Conservation (phyloP, 306 rosid genomes). For the Medicago truncatula region DNA sequence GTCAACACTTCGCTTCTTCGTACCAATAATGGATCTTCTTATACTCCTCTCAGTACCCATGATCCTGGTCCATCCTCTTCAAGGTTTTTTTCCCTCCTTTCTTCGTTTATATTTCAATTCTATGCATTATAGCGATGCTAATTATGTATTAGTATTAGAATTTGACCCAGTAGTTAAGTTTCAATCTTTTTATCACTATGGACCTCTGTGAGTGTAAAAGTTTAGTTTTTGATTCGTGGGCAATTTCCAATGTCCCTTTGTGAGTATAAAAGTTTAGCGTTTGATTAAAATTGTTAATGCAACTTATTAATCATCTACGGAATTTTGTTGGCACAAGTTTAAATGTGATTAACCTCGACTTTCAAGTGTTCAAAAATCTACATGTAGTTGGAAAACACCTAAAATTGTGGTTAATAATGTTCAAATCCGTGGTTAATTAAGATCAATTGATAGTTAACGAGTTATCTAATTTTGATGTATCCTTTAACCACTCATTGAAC, state of each 20-base stretch:
- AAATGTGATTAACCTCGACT: no score
- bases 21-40: conserved; percentile 65
- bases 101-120: neutral
- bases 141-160: neutral
- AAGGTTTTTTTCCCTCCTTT: conserved; percentile 31
- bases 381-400: no score
- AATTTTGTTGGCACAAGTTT: no score
- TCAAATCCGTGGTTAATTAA: no score
- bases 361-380: no score
- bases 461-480: neutral
- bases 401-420: no score
- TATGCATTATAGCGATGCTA: neutral
- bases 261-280: no score
- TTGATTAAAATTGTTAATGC: no score
- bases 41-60: conserved; percentile 74
- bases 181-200: neutral
- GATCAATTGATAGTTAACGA: no score
- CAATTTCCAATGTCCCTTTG: neutral
- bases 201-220: neutral
- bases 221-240: conserved; percentile 30
- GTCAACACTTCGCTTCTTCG: conserved; percentile 63
- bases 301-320: no score
- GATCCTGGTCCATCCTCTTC: conserved; percentile 69
- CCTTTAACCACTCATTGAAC: neutral
- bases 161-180: conserved; percentile 7